A percentile compares a stretch with the other conserved stretches of the same genome.
Conservation (phyloP, 2,329 filamentous ascomycete species). For the Fusarium sp. region DNA sequence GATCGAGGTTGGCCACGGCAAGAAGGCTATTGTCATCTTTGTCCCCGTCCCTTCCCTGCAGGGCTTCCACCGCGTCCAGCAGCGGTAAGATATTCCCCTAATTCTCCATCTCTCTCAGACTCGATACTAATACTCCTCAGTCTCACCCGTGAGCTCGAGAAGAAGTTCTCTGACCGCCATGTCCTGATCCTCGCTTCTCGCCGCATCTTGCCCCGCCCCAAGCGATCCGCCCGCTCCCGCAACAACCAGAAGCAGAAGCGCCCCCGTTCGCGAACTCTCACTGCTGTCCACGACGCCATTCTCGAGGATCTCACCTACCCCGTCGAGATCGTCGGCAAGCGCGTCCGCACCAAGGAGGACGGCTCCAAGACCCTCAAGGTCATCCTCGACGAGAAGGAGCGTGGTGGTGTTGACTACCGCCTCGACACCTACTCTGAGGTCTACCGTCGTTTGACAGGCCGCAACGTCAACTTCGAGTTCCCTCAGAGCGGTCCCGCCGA, state of each 20-base stretch:
- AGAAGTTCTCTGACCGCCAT: constrained; percentile 99
- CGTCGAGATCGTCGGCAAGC: constrained; percentile 99
- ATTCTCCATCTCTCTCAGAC: rapidly evolving
- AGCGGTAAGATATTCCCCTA: constrained; percentile 77
- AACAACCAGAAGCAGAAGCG: constrained; percentile 99
- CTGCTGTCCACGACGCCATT: constrained; percentile 98
- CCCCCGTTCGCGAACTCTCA: constrained; percentile 95
- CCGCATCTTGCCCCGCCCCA: constrained; percentile 98
- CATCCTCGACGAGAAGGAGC: constrained; percentile 99
- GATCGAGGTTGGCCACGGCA: constrained; percentile 99
- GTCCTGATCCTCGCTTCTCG: constrained; percentile 98
- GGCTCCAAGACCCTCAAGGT: constrained; percentile 99
- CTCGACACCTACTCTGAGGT: constrained; percentile 99
- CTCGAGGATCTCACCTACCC: constrained; percentile 98
- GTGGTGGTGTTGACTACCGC: constrained; percentile 98
- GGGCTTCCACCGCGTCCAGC: constrained; percentile 99
- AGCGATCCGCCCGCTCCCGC: constrained; percentile 96
- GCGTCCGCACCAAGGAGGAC: constrained; percentile 98
- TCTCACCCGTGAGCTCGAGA: constrained; percentile 99
- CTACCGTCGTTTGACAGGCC: constrained; percentile 97
- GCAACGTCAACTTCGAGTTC: constrained; percentile 98
- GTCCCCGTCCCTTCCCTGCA: constrained; percentile 98
- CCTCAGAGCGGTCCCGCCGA: constrained; percentile 82
- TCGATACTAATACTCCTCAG: constrained; percentile 58
- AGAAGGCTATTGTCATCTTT: constrained; percentile 99